Base-by-base conservation (phyloP, 139 green algal species). In the Tetratostichococcus sp. region DNA sequence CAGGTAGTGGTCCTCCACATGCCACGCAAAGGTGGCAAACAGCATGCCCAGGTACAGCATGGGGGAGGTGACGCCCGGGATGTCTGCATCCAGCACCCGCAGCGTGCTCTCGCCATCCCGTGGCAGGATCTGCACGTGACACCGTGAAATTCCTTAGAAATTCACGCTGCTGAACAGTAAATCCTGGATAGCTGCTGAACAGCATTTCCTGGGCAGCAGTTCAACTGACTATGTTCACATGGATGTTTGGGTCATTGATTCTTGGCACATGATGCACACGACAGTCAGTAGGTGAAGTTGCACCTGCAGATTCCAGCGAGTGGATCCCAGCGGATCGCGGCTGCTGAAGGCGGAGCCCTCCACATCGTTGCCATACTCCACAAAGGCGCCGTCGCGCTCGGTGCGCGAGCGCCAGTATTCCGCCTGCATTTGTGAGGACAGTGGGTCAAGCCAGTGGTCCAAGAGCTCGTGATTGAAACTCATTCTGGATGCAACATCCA, bases 1-100 rank as follows among this genome's bases (percentile, higher is more conserved):
- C 34, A 96, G 82, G 82, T 91, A 92, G 77, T 97, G 92, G 80
- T 98, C 93, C 80, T 98, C 93, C n/a, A 96, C 86, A 74, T 97
- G 93, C 93, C 93, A 98, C 25, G 81, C 87, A 77, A 97, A 98
- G 32, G 86, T 90, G 74, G 82, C 80, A 75, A 94, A 96, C n/a
- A 96, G 82, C 85, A 91, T 93, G 50, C 93, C 93, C 62, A 68
- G 62, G 83, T 97, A 98, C 75, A 98, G 80, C 90, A 95, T 95
- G 62, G 93, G 92, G 23, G 70, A 74, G 25, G 88, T 94, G 5
- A 97, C 77, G 1, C 93, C 92, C 28, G 87, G 81, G 32, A 87
- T 76, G 30, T 86, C 79, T 35, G 32, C 66, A 2, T 42, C 19
- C 16, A 91, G 43, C 30, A 83, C 70, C 2, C 79, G 77, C 35